These are phyloP conservation scores for Tetraselmis chui DNA, from an alignment of 139 green algal genomes.

Conservation along the genomic window DNA sequence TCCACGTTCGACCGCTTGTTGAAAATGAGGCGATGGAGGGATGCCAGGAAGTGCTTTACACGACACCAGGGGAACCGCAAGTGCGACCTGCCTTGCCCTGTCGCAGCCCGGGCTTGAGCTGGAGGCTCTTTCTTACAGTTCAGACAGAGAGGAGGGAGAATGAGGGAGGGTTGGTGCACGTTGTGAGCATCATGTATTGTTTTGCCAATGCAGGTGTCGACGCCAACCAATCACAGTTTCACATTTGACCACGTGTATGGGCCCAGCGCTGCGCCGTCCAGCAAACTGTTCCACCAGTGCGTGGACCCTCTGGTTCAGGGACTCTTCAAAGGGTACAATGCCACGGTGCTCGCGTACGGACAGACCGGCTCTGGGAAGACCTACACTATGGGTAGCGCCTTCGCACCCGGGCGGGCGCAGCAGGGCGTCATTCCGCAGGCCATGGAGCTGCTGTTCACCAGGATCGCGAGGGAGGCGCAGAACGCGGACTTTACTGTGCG, in stretches of 20 bases:
- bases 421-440: constrained; percentile 75
- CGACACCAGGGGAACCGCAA: constrained; percentile 61
- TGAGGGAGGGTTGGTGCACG: too few species aligned
- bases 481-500: constrained; percentile 58
- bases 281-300: constrained; percentile 57
- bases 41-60: constrained; percentile 53
- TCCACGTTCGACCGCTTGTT: constrained; percentile 82
- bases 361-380: constrained; percentile 76
- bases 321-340: constrained; percentile 88
- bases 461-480: constrained; percentile 33
- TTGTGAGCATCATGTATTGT: not conserved
- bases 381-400: constrained; percentile 82
- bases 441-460: constrained; percentile 67
- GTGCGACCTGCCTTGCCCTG: constrained; percentile 34
- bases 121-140: too few species aligned
- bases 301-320: constrained; percentile 75
- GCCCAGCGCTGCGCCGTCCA: constrained; percentile 14
- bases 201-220: constrained; percentile 1
- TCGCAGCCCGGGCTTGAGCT: too few species aligned
- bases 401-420: constrained; percentile 28
- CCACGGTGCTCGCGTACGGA: constrained; percentile 64
- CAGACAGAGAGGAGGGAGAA: too few species aligned
- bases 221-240: constrained; percentile 46
- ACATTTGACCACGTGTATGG: constrained; percentile 83
- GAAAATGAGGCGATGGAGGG: constrained; percentile 55